Base-by-base conservation (phyloP, 2,329 filamentous ascomycete genomes). In the Paracoccidioides lutzii region DNA sequence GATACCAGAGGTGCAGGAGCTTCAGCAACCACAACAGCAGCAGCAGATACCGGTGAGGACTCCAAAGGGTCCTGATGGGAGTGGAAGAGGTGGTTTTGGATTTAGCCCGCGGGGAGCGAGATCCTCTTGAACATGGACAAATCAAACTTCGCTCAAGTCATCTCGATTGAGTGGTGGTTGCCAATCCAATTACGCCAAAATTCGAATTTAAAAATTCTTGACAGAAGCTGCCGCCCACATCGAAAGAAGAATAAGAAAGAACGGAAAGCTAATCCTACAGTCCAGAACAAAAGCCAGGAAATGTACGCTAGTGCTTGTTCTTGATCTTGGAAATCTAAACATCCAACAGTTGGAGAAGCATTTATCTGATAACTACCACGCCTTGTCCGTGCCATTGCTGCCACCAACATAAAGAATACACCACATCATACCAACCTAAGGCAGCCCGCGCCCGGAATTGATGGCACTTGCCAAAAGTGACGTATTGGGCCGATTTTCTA, bases 11-110 rank as follows among this genome's bases (percentile, higher is more conserved):
- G 15, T 37, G 22, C 33, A 9, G n/a, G 22, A 61, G 46, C 64
- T 62, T 53, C 60, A 51, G 52, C 60, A 75, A 30, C 44, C 14
- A 30, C 44, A 41, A n/a, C 40, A 41, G 73, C 44, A 68, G 65
- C 58, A 67, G 61, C 52, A 86, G 50, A 82, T 84, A 59, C 80
- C 87, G 14, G 79, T 90, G 58, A 81, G 90, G 59, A 76, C 81
- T 65, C 90, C 90, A 1, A 80, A 81, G 64, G 89, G 89, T 8
- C 90, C 90, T 8, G 87, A 94, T 66, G 79, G 80, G 49, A 87
- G 78, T 66, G 87, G 87, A 57, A 79, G 85, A 64, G 87, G 84
- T 55, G 88, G 88, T 0, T 90, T 90, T 70, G 87, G 85, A 40
- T 90, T 93, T 65, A 79, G 78, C 49, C 76, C 75, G 59, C 78